Base-by-base conservation (phyloP, 2,329 filamentous ascomycete species). In the Fusarium duplospermum region DNA sequence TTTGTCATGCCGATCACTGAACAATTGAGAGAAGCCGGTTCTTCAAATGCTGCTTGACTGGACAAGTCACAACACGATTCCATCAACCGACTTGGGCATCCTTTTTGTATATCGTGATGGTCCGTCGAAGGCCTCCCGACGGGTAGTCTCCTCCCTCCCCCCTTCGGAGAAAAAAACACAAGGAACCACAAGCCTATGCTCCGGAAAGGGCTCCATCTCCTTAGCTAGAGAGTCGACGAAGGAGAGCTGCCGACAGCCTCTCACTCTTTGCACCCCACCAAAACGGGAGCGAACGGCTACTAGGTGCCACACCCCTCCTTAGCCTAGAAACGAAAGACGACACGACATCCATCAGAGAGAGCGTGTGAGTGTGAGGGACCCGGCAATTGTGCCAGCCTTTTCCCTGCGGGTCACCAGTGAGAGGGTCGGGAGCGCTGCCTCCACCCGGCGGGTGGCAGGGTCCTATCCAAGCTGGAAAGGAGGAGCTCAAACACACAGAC, bases 71-170 rank as follows among this genome's bases (percentile, higher is more conserved):
- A 57, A 63, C 38, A 56, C 61, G 50, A 72, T 66, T 18, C 59
- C 68, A 69, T 74, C 22, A 50, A 58, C 56, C 52, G 74, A 73
- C 56, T 68, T 56, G 59, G 64, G 69, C 71, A 78, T 76, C 75
- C 77, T 77, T 79, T 79, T 78, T 79, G 77, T 79, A 79, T 78
- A 79, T 78, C 75, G 71, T 71, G 65, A 78, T 71, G 63, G 62
- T 66, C 31, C 20, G 67, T 71, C 70, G 76, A 78, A 78, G 76
- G 77, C 77, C 77, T 78, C 77, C 77, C 70, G 68, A 68, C 65
- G 40, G 33, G 45, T 45, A 45, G 42, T 45, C 42, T 13, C 31
- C 24, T 24, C 10, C 42, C 36, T n/a, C 42, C 45, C 57, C 58
- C 71, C 74, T 65, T 67, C 70, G 47, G 61, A 75, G 59, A 63